Evolutionary conservation across 164 flowering plant species (phyloP).

Genomic region (Tetracentron sinense): DNA sequence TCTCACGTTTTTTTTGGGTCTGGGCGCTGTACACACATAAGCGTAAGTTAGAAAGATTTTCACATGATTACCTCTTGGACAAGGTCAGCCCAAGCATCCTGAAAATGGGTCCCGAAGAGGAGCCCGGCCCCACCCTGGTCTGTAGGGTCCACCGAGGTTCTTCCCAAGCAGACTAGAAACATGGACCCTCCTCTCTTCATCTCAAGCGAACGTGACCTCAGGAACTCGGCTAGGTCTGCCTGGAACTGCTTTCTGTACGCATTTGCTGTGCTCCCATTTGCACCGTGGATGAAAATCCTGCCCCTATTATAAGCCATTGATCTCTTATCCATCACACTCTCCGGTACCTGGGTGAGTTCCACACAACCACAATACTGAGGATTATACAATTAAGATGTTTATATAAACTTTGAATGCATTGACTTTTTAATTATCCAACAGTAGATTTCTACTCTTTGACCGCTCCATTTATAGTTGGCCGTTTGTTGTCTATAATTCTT

Average conservation of each 20-base stretch:
- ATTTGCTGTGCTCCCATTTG: slow-evolving; percentile 44
- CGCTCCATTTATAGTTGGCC: no score
- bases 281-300: slow-evolving; percentile 73
- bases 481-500: no score
- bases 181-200: slow-evolving; percentile 72
- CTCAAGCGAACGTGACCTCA: slow-evolving; percentile 53
- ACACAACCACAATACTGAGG: no score
- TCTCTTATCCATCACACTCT: slow-evolving; percentile 53
- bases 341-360: slow-evolving; percentile 54
- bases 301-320: slow-evolving; percentile 73
- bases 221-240: slow-evolving; percentile 52
- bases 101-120: slow-evolving; percentile 87
- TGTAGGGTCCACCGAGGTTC: slow-evolving; percentile 68
- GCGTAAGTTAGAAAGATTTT: background rate
- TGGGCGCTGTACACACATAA: no score
- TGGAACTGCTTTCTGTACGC: slow-evolving; percentile 80
- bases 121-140: slow-evolving; percentile 92
- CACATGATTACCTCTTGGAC: slow-evolving; percentile 39
- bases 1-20: no score
- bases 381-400: background rate
- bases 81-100: slow-evolving; percentile 91
- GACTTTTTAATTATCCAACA: no score
- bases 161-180: slow-evolving; percentile 78
- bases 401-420: no score
- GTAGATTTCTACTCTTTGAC: no score